A percentile compares a stretch with the other conserved stretches of the same genome.
phyloP scores from a whole-genome alignment of 2,329 filamentous ascomycete species.

The Fusarium protoensiforme region DNA sequence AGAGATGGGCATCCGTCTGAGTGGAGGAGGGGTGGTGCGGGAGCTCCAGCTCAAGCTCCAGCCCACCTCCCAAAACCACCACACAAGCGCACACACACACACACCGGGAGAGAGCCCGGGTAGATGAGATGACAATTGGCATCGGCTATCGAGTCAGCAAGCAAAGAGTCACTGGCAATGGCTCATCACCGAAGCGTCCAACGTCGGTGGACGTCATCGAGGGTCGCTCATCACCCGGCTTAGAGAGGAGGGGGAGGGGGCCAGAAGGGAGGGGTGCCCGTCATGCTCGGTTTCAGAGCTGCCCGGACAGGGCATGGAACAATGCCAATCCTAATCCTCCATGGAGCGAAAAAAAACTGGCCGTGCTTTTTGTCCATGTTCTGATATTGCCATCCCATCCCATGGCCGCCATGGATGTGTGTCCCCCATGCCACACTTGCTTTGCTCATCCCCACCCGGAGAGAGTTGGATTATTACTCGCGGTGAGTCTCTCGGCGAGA shows the following conservation, averaged over 20 bases:
- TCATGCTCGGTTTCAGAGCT: constrained; percentile 25
- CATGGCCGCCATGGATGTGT: neutral
- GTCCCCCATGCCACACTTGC: constrained; percentile 1
- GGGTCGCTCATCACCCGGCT: constrained; percentile 13
- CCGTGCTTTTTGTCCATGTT: constrained; percentile 13
- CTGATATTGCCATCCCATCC: neutral
- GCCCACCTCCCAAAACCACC: constrained; percentile 29
- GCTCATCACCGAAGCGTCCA: constrained; percentile 3
- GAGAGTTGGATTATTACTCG: neutral
- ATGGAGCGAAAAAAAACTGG: constrained; percentile 3
- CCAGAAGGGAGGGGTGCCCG: neutral
- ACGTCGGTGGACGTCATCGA: constrained; percentile 30
- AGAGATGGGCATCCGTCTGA: constrained; percentile 3
- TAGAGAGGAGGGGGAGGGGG: neutral
- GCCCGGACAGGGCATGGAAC: constrained; percentile 11
- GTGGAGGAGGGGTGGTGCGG: constrained; percentile 11
- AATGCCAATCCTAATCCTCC: constrained; percentile 17
- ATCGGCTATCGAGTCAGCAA: neutral
- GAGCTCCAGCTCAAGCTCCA: constrained; percentile 37
- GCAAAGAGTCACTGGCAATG: neutral
- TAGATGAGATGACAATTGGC: neutral
- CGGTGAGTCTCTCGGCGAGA: constrained; percentile 17
- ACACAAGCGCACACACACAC: constrained; percentile 8
- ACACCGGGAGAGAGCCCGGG: neutral
- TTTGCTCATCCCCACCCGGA: neutral